Evolutionary conservation across 2,329 filamentous ascomycete species (phyloP).

Genomic region (Fusarium incarnatum): DNA sequence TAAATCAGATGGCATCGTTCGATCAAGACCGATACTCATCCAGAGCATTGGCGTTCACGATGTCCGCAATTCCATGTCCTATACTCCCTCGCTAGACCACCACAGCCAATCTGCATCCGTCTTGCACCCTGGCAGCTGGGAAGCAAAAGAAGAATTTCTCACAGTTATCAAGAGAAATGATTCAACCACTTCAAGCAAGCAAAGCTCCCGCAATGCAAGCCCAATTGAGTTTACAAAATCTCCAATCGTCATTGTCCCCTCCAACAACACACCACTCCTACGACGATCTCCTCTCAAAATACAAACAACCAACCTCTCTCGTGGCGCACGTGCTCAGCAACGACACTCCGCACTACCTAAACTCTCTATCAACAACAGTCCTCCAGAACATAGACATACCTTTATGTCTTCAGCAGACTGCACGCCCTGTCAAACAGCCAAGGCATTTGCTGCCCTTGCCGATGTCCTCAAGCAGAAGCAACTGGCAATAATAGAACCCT

Average conservation of each 20-base stretch:
- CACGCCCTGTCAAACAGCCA: constrained; percentile 9
- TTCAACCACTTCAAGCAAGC: neutral
- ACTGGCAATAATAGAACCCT: neutral
- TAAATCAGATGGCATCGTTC: neutral
- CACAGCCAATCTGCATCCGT: constrained; percentile 18
- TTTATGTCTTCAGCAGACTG: neutral
- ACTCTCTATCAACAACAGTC: neutral
- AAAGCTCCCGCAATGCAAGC: neutral
- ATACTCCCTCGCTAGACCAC: constrained; percentile 7
- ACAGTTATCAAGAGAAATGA: neutral
- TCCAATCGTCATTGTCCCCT: neutral
- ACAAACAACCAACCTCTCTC: constrained; percentile 13
- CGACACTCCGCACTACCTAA: constrained; percentile 3
- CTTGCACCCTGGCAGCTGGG: neutral
- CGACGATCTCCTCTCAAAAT: constrained; percentile 5
- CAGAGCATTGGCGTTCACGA: constrained; percentile 7
- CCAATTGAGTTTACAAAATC: neutral
- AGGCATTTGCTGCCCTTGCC: constrained; percentile 17
- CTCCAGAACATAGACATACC: neutral
- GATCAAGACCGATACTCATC: neutral
- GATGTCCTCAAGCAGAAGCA: neutral
- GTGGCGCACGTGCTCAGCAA: neutral
- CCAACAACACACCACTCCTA: neutral
- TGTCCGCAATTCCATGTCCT: constrained; percentile 17
- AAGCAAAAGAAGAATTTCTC: constrained; percentile 8